phyloP scores from a whole-genome alignment of 331 rosid genomes.

The Pyracantha coccinea region DNA sequence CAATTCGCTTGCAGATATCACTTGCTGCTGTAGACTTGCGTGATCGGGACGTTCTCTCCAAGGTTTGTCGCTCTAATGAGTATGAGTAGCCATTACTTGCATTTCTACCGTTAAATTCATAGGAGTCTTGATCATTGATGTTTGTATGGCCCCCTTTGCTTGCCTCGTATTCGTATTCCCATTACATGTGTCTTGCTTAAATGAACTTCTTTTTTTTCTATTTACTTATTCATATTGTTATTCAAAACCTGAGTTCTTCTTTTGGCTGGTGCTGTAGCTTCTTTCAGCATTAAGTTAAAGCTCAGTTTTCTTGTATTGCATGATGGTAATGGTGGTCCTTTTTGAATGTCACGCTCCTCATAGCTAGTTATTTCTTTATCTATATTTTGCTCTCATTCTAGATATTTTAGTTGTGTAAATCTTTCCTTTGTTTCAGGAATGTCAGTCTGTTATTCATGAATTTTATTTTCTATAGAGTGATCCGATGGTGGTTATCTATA shows the following conservation, averaged over 20 bases:
- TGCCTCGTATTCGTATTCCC: neutral
- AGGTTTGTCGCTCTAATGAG: conserved; percentile 50
- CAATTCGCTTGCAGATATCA: conserved; percentile 52
- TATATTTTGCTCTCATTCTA: neutral
- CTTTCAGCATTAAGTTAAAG: too few species aligned
- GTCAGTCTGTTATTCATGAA: neutral
- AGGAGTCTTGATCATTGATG: neutral
- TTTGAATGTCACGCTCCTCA: neutral
- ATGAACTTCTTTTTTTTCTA: neutral
- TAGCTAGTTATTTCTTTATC: neutral
- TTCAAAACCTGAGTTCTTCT: neutral
- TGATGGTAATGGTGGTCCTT: neutral
- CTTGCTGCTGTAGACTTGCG: conserved; percentile 73
- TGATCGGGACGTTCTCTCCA: conserved; percentile 79
- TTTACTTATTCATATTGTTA: neutral
- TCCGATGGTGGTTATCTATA: conserved; percentile 75
- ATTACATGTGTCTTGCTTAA: neutral
- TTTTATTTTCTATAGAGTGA: conserved; percentile 61
- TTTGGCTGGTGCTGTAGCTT: neutral
- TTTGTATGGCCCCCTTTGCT: neutral
- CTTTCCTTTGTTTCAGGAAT: conserved; percentile 6
- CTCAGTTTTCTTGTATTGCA: too few species aligned
- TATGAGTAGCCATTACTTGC: neutral
- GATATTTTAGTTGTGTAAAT: neutral
- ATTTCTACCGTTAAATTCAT: neutral